Evolutionary conservation across 2,329 filamentous ascomycete genomes (phyloP), one percentile per base, ranked within the genome.

Genomic region (Neopestalotiopsis clavispora): DNA sequence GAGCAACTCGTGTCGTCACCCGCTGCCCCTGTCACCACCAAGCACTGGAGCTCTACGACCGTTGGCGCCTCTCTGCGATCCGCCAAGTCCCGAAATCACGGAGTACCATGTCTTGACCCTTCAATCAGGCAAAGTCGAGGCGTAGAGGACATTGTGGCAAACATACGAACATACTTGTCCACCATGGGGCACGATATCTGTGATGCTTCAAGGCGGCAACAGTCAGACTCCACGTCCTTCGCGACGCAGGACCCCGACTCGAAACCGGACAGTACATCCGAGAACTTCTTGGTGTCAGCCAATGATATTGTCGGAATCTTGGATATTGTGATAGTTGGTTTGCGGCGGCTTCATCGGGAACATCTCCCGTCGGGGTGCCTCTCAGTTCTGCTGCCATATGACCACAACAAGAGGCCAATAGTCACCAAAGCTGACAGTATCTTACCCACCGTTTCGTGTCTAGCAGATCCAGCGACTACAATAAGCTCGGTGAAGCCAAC

Each of bases 381-480:
- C 17, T 75, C 75, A 6, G 67, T 73, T 42, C 30, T 77, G 23
- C 66, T 76, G 7, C 71, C 74, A 12, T 71, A 58, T n/a, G 68
- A 69, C 49, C 38, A 67, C 38, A 61, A 64, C 9, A 52, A 28
- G 10, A 78, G 69, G 20, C 75, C 76, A 17, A 38, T 38, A 38
- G 71, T 17, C 10, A 72, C 72, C 9, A 40, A 32, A 4, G 6
- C 68, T 1, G 70, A 70, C 30, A 72, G 70, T 9, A 77, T 79
- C 13, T 45, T 76, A 13, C 75, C 73, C 4, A 60, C 68, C 2
- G 69, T 62, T 6, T 68, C 77, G 2, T 67, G 62, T 17, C 69
- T 72, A 32, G 77, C 75, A 17, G 75, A 76, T 17, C 76, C 77
- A 17, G 74, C 75, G 45, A 78, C 76, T 0, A 79, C 77, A 1